Base-by-base conservation (phyloP, 305 asterid species). In the Stenogyne calaminthoides region DNA sequence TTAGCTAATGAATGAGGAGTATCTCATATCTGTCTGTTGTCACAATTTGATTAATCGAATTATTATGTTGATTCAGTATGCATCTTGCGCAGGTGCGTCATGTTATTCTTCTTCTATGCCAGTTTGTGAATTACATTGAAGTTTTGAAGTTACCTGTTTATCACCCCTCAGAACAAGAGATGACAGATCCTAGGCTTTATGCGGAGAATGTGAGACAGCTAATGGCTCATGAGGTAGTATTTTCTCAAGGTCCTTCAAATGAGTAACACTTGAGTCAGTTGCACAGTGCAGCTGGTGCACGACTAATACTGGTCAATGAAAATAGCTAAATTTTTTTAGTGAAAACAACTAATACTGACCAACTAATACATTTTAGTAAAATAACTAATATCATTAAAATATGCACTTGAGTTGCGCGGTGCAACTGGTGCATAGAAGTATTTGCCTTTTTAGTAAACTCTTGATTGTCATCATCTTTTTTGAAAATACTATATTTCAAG, bases 161-260 rank as follows among this genome's bases (percentile, higher is more conserved):
- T 73, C 79, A 81, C 65, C 96, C 96, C 22, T 87, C 93, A 2
- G 89, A 82, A 78, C 82, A 84, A 81, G 96, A 89, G 71, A 85
- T 75, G 71, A 88, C 81, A 62, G 82, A 89, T 69, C 96, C 96
- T 32, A 87, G 80, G 80, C 85, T 87, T 71, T 89, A 87, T 76
- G 91, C 96, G 7, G 93, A 84, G 63, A 89, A 89, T 71, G 89
- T 89, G 75, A 81, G 96, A 66, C 81, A 64, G 64, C 78, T 81
- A 57, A 89, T 89, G 93, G 96, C 97, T 73, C 84, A 14, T 40
- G 97, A 87, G 97, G 97, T 91, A 76, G 97, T 91, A 76, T 71
- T 70, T 77, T 63, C 76, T 37, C 12, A 66, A 18, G 19, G 65
- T 66, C 37, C 54, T 71, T 8, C 59, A 25, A 77, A 52, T 32